Conservation (phyloP, 2,329 filamentous ascomycete species). For the Colletotrichum caudatum region DNA sequence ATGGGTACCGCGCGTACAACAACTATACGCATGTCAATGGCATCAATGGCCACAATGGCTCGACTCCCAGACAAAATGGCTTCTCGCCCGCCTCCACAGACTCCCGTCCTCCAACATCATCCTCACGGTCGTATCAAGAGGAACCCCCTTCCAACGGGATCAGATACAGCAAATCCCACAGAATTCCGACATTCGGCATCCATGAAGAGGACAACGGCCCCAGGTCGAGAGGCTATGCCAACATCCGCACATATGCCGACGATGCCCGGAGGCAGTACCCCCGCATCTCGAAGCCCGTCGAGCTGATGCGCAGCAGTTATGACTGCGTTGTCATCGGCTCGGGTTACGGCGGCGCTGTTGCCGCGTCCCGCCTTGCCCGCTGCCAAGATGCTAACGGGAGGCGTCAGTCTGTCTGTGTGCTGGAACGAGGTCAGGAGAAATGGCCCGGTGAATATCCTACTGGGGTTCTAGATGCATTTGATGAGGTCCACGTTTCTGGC, state of each 20-base stretch:
- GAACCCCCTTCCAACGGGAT: constrained; percentile 40
- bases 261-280: constrained; percentile 55
- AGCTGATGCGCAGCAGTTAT: constrained; percentile 68
- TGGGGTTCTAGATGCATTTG: constrained; percentile 58
- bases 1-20: constrained; percentile 18
- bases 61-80: constrained; percentile 28
- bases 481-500: constrained; percentile 69
- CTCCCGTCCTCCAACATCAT: constrained; percentile 35
- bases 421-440: constrained; percentile 73
- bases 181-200: constrained; percentile 46
- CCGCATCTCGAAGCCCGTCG: constrained; percentile 67
- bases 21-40: constrained; percentile 31
- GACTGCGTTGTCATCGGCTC: constrained; percentile 77
- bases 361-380: constrained; percentile 73
- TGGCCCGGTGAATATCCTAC: constrained; percentile 76
- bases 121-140: constrained; percentile 39
- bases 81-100: constrained; percentile 32
- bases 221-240: constrained; percentile 49
- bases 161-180: constrained; percentile 44
- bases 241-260: constrained; percentile 46
- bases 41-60: constrained; percentile 28
- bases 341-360: constrained; percentile 76
- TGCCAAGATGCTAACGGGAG: constrained; percentile 53
- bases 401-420: constrained; percentile 69
- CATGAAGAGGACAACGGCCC: constrained; percentile 52